Base-by-base conservation (phyloP, 306 rosid species). In the Fragaria vesca region DNA sequence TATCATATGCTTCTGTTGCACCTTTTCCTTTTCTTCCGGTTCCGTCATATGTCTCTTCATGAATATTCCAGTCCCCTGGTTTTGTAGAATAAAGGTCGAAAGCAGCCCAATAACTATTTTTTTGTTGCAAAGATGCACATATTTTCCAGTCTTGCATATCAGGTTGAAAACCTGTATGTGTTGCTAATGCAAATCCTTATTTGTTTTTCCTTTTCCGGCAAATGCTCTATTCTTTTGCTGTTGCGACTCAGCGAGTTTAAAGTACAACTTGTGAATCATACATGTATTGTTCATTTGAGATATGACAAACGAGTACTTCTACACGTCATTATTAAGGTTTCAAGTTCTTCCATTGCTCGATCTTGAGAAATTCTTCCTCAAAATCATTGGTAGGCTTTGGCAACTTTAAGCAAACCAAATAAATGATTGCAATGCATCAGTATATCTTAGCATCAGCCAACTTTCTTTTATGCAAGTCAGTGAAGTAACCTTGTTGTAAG, bases 21-120 rank as follows among this genome's bases (percentile, higher is more conserved):
- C 97, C 97, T 1, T 92, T 95, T 76, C 98, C 98, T 28, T 95
- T 92, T 74, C 85, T 95, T 85, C 97, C 98, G 18, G 97, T 88
- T 78, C 98, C 98, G 21, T 76, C 81, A 2, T 89, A 90, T 75
- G 79, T 73, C 30, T 32, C 71, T 76, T 72, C 77, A 76, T 88
- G 87, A 89, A 50, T 78, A 46, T 24, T 32, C 78, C 73, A 72
- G 46, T 72, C 30, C 70, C 70, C 71, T 4, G 9, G 30, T 17
- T 43, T 74, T 68, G 34, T 24, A 17, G 62, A 54, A 76, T 42
- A 69, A 72, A 40, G 17, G 69, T 21, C 42, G 12, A 68, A 57
- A 30, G 32, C 20, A 46, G 18, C 75, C 78, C 62, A 28, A 24
- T 10, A 74, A 79, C 20, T 24, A 28, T 80, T 54, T 40, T 38